These are phyloP conservation scores for Euphorbia peplus DNA, from an alignment of 345 rosid species.

Conservation along the genomic window DNA sequence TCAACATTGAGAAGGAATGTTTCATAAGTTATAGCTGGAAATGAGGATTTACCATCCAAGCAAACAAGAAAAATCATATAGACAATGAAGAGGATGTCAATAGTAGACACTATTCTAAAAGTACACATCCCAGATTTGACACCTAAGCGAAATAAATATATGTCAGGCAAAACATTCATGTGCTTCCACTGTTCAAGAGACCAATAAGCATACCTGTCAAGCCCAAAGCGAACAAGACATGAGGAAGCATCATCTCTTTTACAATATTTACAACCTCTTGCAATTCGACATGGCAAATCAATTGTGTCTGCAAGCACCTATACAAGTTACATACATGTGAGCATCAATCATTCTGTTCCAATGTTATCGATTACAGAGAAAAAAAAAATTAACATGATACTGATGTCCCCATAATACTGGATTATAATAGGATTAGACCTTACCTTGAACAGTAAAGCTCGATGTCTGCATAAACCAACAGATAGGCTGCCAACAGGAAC, in stretches of 20 bases:
- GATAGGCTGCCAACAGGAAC: constrained; percentile 91
- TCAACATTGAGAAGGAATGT: background rate
- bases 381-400: background rate
- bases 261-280: constrained; percentile 95
- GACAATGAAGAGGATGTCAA: background rate
- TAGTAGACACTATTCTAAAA: background rate
- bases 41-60: background rate
- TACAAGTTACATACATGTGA: constrained; percentile 23
- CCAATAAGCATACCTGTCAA: constrained; percentile 58
- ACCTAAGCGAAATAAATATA: background rate
- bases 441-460: constrained; percentile 92
- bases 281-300: constrained; percentile 98
- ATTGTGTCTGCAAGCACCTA: constrained; percentile 92
- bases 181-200: background rate
- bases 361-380: background rate
- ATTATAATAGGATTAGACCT: background rate
- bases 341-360: constrained; percentile 8
- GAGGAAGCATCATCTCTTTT: constrained; percentile 84
- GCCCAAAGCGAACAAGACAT: constrained; percentile 92
- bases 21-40: background rate
- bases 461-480: constrained; percentile 93
- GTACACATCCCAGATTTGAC: background rate
- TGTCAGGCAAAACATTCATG: background rate
- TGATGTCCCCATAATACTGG: background rate
- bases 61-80: background rate